Evolutionary conservation across 257 asterid genomes (phyloP), one percentile per base, ranked within the genome.

Genomic region (Cordia subcordata): DNA sequence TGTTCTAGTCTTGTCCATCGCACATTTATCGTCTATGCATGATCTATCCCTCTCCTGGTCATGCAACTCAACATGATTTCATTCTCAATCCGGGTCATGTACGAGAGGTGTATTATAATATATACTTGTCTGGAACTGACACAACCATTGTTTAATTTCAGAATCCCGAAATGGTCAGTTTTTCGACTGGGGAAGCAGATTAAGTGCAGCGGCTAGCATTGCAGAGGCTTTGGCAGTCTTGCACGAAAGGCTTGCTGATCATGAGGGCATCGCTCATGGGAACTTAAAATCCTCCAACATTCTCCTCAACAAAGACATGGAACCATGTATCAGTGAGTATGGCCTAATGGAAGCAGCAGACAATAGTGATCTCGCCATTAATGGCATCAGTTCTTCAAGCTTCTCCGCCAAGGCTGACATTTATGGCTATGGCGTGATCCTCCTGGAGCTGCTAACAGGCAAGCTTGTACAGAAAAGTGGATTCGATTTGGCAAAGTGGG

Each of bases 251-350:
- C 87, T 88, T 8, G 64, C 67, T 39, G 71, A n/a, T n/a, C n/a
- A 56, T 4, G 90, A 81, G 3, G 65, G 75, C 22, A 83, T 88
- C 11, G 66, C 88, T 3, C 96, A 88, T 46, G 90, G 95, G 5
- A 88, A 83, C 77, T 55, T 88, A 14, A 88, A 81, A 71, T 81
- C 95, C 27, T 81, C 93, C 47, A 88, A 88, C 74, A 81, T 88
- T 37, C 38, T 88, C 32, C 60, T 88, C 13, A 80, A 56, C 54
- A 68, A 63, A 8, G 72, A 68, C 14, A 76, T 83, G 88, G 88
- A 80, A 35, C 85, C 90, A 13, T 71, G 70, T 65, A 72, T 88
- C 14, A 73, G 95, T 44, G 96, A 88, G 58, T 88, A 85, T 47
- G 96, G 93, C 27, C 74, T 85, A 20, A 69, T 73, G 60, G 74